Conservation (phyloP, 2,329 filamentous ascomycete species). For the Aureobasidium sp. region DNA sequence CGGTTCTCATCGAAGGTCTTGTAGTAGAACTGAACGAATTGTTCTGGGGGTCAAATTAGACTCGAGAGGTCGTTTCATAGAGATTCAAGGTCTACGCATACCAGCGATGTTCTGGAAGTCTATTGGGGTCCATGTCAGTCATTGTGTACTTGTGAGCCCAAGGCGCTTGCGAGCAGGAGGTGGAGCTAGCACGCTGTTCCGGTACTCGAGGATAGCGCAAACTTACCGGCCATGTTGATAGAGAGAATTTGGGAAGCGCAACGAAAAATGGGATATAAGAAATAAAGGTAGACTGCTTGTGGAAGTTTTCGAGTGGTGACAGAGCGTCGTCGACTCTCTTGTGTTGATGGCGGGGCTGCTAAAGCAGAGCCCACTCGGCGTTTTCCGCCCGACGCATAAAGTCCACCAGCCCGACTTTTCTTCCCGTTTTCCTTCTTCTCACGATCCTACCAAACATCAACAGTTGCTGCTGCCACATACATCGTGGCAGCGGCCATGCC, state of each 20-base stretch:
- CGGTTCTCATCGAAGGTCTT: conserved; percentile 73
- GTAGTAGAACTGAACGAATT: conserved; percentile 92
- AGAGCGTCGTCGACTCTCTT: conserved; percentile 1
- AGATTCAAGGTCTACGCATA: conserved; percentile 27
- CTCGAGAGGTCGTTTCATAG: background rate
- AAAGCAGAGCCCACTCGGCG: background rate
- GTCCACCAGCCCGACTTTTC: background rate
- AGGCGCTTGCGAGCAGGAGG: background rate
- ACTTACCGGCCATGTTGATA: conserved; percentile 15
- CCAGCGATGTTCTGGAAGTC: conserved; percentile 38
- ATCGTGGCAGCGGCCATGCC: background rate
- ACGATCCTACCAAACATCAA: background rate
- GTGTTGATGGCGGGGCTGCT: conserved; percentile 12
- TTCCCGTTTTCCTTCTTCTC: background rate
- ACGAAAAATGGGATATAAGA: background rate
- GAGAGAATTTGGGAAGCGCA: background rate
- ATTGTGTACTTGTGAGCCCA: background rate
- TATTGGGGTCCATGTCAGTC: conserved; percentile 19
- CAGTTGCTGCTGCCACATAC: background rate
- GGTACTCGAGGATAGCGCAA: background rate
- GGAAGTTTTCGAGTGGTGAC: conserved; percentile 3
- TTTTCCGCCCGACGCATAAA: conserved; percentile 2
- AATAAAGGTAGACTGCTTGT: conserved; percentile 1
- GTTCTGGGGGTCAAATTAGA: conserved; percentile 46
- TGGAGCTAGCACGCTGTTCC: no score